phyloP scores from a whole-genome alignment of 2,329 filamentous ascomycete species.

The Epichloe baconii region DNA sequence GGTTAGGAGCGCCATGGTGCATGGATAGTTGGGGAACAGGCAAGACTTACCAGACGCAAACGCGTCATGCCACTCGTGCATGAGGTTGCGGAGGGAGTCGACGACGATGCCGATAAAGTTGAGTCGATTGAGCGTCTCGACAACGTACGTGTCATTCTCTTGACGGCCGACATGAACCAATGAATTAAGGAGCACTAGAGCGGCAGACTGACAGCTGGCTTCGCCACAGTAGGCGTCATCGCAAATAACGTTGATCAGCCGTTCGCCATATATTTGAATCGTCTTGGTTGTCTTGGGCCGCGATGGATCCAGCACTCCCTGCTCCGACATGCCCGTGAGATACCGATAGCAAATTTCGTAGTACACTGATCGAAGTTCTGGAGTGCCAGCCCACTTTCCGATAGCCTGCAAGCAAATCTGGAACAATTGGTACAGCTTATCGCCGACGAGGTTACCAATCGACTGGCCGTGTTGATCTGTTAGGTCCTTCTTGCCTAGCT shows the following conservation, averaged over 20 bases:
- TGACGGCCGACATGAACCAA: slow-evolving; percentile 61
- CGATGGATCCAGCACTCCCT: slow-evolving; percentile 33
- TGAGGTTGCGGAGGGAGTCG: slow-evolving; percentile 69
- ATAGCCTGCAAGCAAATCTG: slow-evolving; percentile 73
- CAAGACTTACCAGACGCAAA: slow-evolving; percentile 36
- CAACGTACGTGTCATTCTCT: slow-evolving; percentile 59
- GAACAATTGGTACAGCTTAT: slow-evolving; percentile 86
- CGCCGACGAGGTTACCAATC: slow-evolving; percentile 63
- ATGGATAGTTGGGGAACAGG: neutral
- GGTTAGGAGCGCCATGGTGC: no score
- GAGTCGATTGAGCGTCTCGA: slow-evolving; percentile 67
- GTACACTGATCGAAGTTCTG: slow-evolving; percentile 67
- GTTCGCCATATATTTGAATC: slow-evolving; percentile 54
- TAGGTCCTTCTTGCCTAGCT: slow-evolving; percentile 32
- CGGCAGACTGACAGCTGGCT: slow-evolving; percentile 68
- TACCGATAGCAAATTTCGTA: slow-evolving; percentile 89
- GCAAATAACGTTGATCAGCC: slow-evolving; percentile 73
- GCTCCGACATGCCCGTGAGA: slow-evolving; percentile 53
- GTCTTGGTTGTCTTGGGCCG: slow-evolving; percentile 57
- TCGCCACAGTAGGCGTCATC: slow-evolving; percentile 87
- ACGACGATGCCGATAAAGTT: slow-evolving; percentile 89
- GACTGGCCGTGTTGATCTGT: slow-evolving; percentile 31
- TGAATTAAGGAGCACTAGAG: slow-evolving; percentile 70
- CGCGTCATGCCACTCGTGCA: slow-evolving; percentile 54
- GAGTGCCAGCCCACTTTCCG: slow-evolving; percentile 55